phyloP scores from a whole-genome alignment of 495 filamentous ascomycete genomes.

The Trichocladium uniseriatum region DNA sequence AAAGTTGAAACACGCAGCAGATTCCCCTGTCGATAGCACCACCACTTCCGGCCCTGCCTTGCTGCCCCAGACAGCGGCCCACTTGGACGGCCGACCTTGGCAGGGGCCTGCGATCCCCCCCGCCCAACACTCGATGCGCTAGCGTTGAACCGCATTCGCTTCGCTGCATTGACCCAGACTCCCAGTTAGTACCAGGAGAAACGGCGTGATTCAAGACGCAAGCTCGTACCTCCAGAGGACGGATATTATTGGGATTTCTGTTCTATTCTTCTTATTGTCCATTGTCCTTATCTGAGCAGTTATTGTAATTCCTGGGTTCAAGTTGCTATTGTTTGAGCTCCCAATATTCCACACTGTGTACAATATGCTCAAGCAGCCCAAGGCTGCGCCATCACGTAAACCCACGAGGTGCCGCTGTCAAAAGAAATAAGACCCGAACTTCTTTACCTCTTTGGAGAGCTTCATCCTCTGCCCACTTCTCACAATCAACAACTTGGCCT shows the following conservation, averaged over 20 bases:
- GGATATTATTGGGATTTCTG: not conserved
- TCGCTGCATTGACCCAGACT: not conserved
- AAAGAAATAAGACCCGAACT: no score
- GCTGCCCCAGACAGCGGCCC: not conserved
- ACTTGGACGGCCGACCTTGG: not conserved
- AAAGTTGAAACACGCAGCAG: slow-evolving; percentile 1
- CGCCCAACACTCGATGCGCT: not conserved
- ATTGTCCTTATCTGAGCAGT: not conserved
- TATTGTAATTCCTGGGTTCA: no score
- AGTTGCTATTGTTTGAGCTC: no score
- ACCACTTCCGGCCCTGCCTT: not conserved
- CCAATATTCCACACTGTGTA: no score
- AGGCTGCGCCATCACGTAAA: no score
- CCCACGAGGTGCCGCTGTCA: no score
- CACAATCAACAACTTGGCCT: no score
- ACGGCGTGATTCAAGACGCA: not conserved
- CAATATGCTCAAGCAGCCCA: no score
- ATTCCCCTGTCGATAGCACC: not conserved
- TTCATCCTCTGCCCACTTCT: no score
- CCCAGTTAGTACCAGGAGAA: not conserved
- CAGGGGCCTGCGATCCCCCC: not conserved
- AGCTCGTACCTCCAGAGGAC: not conserved
- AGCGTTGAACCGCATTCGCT: slow-evolving; percentile 1
- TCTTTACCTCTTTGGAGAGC: no score
- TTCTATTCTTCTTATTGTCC: not conserved